Base-by-base conservation (phyloP, 1,139 yeast genomes). In the Kodamaea anthophila region DNA sequence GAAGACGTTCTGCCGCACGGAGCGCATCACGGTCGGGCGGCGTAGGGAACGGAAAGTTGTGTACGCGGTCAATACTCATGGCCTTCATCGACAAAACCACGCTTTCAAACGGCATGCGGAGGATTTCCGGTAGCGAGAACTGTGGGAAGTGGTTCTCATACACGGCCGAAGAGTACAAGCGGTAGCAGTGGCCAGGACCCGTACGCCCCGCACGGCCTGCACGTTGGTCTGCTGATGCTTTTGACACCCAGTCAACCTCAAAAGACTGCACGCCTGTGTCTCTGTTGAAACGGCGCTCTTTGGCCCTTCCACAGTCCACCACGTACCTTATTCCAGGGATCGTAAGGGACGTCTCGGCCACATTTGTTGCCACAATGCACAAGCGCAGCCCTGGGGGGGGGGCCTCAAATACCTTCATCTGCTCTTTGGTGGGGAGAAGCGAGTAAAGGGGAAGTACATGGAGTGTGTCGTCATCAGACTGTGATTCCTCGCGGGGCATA, bases 131-230 rank as follows among this genome's bases (percentile, higher is more conserved):
- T 33, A 65, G 69, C 14, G 93, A 70, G 44, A 91, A 91, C 45
- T 81, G 86, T 4, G 68, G 68, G 53, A 93, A 91, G 43, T 83
- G 91, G 37, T 78, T 74, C 49, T 91, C 97, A 52, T 70, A 93
- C 6, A 93, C 84, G 0, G 98, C 98, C n/a, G 97, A 88, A 0
- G 98, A 88, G 47, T 69, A 93, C 13, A 93, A 58, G 36, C 98
- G 66, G 53, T 93, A 93, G 53, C 96, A 86, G 49, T 93, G 98
- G 32, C 99, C 99, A 0, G 98, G 97, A 0, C 98, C 98, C 0
- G 97, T 91, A 73, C 99, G 83, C 51, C 98, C 99, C 30, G 99
- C 98, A 70, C 99, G 81, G 56, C 98, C 98, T 20, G 95, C 61
- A 60, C 98, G 72, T 63, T 93, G 99, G 41, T 77, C 93, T 0